These are phyloP conservation scores for Fusarium citri DNA, from an alignment of 2,329 filamentous ascomycete genomes.

Conservation along the genomic window DNA sequence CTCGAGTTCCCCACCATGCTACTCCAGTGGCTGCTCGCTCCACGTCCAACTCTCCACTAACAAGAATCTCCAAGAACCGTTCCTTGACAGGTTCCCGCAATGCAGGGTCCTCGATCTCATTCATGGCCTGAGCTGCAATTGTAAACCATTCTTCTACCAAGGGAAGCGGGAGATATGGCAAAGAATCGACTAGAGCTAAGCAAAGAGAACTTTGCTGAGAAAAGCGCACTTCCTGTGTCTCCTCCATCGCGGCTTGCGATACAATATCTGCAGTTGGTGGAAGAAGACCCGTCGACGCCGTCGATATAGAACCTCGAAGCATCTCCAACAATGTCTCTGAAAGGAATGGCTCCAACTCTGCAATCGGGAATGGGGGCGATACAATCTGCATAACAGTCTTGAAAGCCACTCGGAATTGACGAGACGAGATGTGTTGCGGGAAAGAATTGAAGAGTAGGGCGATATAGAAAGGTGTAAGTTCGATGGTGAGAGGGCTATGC, in stretches of 20 bases:
- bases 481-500: conserved; percentile 76
- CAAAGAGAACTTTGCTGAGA: conserved; percentile 84
- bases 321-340: conserved; percentile 85
- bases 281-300: conserved; percentile 60
- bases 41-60: conserved; percentile 88
- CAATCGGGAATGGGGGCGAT: conserved; percentile 81
- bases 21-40: conserved; percentile 83
- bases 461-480: conserved; percentile 84
- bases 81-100: conserved; percentile 75
- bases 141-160: conserved; percentile 85
- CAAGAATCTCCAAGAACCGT: conserved; percentile 83
- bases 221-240: conserved; percentile 53
- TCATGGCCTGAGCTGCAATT: conserved; percentile 74
- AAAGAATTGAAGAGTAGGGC: conserved; percentile 84
- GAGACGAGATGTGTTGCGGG: conserved; percentile 79
- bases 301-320: conserved; percentile 69
- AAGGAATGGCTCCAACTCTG: conserved; percentile 79
- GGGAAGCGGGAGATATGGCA: conserved; percentile 77
- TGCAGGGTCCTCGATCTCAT: conserved; percentile 68
- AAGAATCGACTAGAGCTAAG: conserved; percentile 81
- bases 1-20: conserved; percentile 81
- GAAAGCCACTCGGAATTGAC: conserved; percentile 91
- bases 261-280: conserved; percentile 55
- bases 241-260: conserved; percentile 46
- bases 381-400: conserved; percentile 85